Evolutionary conservation across 495 filamentous ascomycete species (phyloP), one percentile per base, ranked within the genome.

Genomic region (Penicillium fimorum): DNA sequence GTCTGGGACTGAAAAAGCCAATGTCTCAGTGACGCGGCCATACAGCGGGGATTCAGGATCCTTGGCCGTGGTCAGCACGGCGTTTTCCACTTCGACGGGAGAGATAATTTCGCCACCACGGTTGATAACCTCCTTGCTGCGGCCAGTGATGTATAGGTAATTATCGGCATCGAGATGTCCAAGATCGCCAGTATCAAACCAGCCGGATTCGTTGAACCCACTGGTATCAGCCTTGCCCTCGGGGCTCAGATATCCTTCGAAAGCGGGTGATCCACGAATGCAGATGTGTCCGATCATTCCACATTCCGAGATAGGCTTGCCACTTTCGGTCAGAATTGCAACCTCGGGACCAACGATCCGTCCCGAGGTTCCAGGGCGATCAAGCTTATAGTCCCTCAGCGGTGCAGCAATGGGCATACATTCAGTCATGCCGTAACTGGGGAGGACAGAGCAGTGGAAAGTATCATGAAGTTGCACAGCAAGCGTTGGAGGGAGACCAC

Each of bases 31-130:
- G 0, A 79, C 64, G 5, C 68, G 65, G 18, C 67, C 66, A 44
- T 57, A 70, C 5, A 74, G 62, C 4, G 65, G 61, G 9, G 70
- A 74, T 10, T 55, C 44, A 9, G 62, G 57, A 22, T 68, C 50
- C 37, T 68, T 60, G 9, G 69, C 60, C 2, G 72, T 66, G 63
- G 84, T 74, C 13, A 86, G 73, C 4, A 92, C 61, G 6, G 87
- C 81, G 47, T 93, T 91, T 60, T 93, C 89, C 15, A 93, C 70
- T 71, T 93, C 89, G 42, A 92, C 88, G 0, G 89, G 89, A 44
- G 80, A 84, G 55, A 91, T 90, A 68, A 90, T 91, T 68, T 91
- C 88, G 18, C 88, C 88, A 38, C 86, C 88, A 62, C 88, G 87
- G 69, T 89, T 89, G 69, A 90, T 89, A 17, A 90, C 71, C 65